Conservation (phyloP, 1,284 basidiomycete genomes). For the Apiotrichum veenhuisii region DNA sequence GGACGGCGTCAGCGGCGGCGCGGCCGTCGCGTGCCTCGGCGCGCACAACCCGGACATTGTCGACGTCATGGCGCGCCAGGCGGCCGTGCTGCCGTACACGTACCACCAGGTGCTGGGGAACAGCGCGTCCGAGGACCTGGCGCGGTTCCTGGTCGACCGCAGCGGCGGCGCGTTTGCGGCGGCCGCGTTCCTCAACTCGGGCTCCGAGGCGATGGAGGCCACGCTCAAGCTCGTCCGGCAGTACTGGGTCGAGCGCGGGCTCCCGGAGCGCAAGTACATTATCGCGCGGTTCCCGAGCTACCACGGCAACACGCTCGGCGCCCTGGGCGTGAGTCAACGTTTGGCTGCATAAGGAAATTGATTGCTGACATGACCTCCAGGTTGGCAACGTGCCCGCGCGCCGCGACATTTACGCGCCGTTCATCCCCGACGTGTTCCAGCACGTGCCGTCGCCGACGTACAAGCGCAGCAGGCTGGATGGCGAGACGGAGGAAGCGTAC, state of each 20-base stretch:
- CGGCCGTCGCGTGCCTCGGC: slow-evolving; percentile 75
- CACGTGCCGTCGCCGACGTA: slow-evolving; percentile 63
- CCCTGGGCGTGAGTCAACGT: slow-evolving; percentile 23
- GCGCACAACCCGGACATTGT: slow-evolving; percentile 60
- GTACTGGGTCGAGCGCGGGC: slow-evolving; percentile 59
- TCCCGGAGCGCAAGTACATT: slow-evolving; percentile 67
- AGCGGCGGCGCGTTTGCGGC: slow-evolving; percentile 24
- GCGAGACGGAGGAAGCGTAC: slow-evolving; percentile 71
- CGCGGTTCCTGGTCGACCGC: slow-evolving; percentile 19
- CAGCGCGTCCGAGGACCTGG: slow-evolving; percentile 24
- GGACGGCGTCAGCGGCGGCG: slow-evolving; percentile 58
- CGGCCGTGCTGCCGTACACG: slow-evolving; percentile 25
- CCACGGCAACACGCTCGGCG: slow-evolving; percentile 74
- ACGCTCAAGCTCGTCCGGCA: slow-evolving; percentile 34
- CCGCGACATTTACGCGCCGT: slow-evolving; percentile 57
- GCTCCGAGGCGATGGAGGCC: slow-evolving; percentile 37
- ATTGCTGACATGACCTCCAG: slow-evolving; percentile 4
- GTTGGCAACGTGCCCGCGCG: slow-evolving; percentile 23
- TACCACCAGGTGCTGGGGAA: slow-evolving; percentile 27
- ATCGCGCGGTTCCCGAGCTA: slow-evolving; percentile 74
- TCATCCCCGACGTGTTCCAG: slow-evolving; percentile 40
- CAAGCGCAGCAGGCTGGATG: slow-evolving; percentile 60
- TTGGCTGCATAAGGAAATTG: background rate
- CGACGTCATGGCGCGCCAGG: slow-evolving; percentile 26
- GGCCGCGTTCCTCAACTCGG: slow-evolving; percentile 30